Evolutionary conservation across 169 alveolate genomes (phyloP), one percentile per base, ranked within the genome.

Genomic region (Plasmodium malariae): DNA sequence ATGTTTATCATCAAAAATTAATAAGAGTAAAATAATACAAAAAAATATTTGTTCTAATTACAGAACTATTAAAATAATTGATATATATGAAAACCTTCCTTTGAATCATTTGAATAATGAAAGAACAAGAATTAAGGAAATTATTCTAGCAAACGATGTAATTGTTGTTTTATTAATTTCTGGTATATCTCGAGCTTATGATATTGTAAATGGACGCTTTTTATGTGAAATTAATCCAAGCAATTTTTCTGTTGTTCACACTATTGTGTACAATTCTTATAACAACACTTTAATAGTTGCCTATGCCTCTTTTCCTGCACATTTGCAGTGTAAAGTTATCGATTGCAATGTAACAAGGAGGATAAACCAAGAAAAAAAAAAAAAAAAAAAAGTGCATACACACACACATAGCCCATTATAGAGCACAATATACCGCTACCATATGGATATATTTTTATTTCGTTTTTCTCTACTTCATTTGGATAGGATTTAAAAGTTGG

Each of bases 231-330:
- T 92, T 1, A 72, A 69, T 34, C 74, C 80, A 12, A 54, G 59
- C 76, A 70, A 48, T 21, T 32, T 32, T 91, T 88, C 86, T 30
- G 95, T 89, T 34, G 96, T 93, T 3, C 96, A 93, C 69, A 93
- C 96, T 0, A 68, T 93, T 63, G 96, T 93, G 9, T 87, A 93
- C 60, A 93, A 93, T 40, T 32, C 93, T 21, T 62, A 87, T 34
- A 93, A 93, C 70, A 68, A 92, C n/a, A 93, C 96, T 24, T 55
- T 93, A 86, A 93, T 93, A 3, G 92, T 93, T 26, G 96, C 96
- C 9, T 93, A 93, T 68, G 91, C 96, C 5, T 67, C 94, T 48
- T 69, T 93, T 55, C 96, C 96, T 12, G 93, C 95, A 12, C 96
- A 93, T 70, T 65, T 93, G 28, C 95, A 91, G 65, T 93, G 96